Percentiles rank a stretch among this genome's conserved stretches.
Conservation (phyloP, 2,329 filamentous ascomycete genomes). For the Alternaria rosae region DNA sequence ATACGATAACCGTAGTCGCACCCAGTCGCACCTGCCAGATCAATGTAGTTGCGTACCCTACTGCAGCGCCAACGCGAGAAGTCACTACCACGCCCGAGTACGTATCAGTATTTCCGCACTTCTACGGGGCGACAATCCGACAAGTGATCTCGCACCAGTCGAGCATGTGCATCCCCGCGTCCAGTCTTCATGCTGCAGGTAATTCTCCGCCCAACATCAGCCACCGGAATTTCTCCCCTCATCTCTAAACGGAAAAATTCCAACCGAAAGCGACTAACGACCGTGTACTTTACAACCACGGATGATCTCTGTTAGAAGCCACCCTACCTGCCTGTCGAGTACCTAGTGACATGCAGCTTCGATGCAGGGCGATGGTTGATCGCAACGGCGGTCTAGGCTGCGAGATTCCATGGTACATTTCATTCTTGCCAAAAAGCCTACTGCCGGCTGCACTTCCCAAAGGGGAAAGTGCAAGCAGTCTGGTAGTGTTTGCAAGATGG, state of each 20-base stretch:
- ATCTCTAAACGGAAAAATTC: neutral
- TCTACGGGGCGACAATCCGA: neutral
- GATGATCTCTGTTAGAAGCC: neutral
- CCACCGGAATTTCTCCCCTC: slow-evolving; percentile 7
- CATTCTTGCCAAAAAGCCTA: neutral
- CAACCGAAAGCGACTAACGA: neutral
- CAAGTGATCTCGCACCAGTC: neutral
- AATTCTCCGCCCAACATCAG: slow-evolving; percentile 5
- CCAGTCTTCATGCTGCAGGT: neutral
- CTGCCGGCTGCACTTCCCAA: slow-evolving; percentile 5
- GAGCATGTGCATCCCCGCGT: neutral
- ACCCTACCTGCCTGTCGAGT: neutral
- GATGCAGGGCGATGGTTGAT: slow-evolving; percentile 7
- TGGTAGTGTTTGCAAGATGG: neutral
- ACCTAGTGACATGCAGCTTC: neutral
- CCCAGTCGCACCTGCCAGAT: neutral
- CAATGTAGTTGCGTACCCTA: neutral
- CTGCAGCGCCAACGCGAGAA: neutral
- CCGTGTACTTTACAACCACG: neutral
- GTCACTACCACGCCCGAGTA: neutral
- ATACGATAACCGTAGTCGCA: neutral
- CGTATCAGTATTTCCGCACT: neutral
- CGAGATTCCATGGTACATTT: neutral
- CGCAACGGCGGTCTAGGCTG: slow-evolving; percentile 7
- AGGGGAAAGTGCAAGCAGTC: slow-evolving; percentile 2